Conservation (phyloP, 1,284 basidiomycete species). For the Singerocomus rubriflavus region DNA sequence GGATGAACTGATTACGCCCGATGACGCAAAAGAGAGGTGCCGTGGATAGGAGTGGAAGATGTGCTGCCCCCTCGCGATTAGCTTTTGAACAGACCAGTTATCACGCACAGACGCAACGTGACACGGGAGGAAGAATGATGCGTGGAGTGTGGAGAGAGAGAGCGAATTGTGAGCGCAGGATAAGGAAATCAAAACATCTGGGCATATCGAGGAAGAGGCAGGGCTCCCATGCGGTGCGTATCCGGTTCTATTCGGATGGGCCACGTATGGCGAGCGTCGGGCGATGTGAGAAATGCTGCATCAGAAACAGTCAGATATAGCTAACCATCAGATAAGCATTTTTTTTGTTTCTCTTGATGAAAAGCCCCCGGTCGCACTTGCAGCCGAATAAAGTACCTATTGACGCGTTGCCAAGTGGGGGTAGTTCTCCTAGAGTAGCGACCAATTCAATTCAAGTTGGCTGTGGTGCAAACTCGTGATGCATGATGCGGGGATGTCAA, state of each 20-base stretch:
- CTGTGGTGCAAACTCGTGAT: conserved; percentile 8
- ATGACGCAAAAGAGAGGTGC: conserved; percentile 15
- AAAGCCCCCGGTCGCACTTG: conserved; percentile 18
- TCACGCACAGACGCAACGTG: too few species aligned
- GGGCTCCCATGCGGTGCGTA: conserved; percentile 19
- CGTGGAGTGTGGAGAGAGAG: conserved; percentile 1
- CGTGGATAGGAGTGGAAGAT: too few species aligned
- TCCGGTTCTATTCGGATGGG: conserved; percentile 5
- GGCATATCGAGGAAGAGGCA: conserved; percentile 13
- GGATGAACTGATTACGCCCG: conserved; percentile 15
- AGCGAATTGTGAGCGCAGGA: conserved; percentile 5
- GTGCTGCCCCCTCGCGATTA: too few species aligned
- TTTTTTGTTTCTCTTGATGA: too few species aligned
- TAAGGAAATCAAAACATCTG: conserved; percentile 8
- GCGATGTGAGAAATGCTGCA: conserved; percentile 29
- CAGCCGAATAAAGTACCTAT: conserved; percentile 13
- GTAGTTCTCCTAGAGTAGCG: conserved; percentile 16
- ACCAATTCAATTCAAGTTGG: neutral
- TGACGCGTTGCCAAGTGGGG: conserved; percentile 19
- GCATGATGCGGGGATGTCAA: neutral
- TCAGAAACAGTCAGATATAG: conserved; percentile 21
- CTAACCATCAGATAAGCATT: conserved; percentile 25
- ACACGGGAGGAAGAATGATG: too few species aligned
- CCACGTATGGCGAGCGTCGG: conserved; percentile 15
- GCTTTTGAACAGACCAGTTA: too few species aligned